Conservation (phyloP, 495 filamentous ascomycete species). For the Daldinia concentrica region DNA sequence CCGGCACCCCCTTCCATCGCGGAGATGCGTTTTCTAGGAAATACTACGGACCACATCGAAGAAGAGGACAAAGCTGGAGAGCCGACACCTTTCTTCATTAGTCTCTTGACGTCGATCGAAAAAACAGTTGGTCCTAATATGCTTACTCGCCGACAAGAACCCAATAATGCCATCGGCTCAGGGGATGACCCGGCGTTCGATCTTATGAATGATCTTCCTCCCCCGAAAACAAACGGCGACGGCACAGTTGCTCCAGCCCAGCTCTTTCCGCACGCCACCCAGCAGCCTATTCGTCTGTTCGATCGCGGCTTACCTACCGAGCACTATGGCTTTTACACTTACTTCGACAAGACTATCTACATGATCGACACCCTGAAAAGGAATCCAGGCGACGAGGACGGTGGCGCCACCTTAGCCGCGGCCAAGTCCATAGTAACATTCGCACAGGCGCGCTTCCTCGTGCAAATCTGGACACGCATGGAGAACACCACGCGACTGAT, state of each 20-base stretch:
- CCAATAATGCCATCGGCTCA: conserved; percentile 32
- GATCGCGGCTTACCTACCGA: conserved; percentile 81
- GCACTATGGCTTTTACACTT: conserved; percentile 93
- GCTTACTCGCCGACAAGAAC: conserved; percentile 49
- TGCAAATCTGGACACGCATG: conserved; percentile 87
- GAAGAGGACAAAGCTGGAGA: conserved; percentile 70
- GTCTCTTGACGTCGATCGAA: conserved; percentile 51
- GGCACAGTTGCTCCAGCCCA: conserved; percentile 75
- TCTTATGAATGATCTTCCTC: conserved; percentile 64
- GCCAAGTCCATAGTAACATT: conserved; percentile 81
- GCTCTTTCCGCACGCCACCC: conserved; percentile 71
- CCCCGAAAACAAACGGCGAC: conserved; percentile 67
- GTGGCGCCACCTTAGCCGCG: conserved; percentile 67
- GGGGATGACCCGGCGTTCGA: conserved; percentile 41
- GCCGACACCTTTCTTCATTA: conserved; percentile 74
- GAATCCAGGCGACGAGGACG: conserved; percentile 66
- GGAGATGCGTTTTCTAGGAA: conserved; percentile 81
- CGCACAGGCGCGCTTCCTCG: conserved; percentile 83
- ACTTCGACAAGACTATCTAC: conserved; percentile 90
- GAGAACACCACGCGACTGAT: conserved; percentile 58
- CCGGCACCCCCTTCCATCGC: conserved; percentile 71
- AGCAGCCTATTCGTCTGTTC: conserved; percentile 87
- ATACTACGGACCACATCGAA: conserved; percentile 77
- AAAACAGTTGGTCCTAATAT: conserved; percentile 48
- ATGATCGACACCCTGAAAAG: conserved; percentile 56